phyloP scores from a whole-genome alignment of 2,329 filamentous ascomycete species.

The Immersiporthe knoxdaviesiana region DNA sequence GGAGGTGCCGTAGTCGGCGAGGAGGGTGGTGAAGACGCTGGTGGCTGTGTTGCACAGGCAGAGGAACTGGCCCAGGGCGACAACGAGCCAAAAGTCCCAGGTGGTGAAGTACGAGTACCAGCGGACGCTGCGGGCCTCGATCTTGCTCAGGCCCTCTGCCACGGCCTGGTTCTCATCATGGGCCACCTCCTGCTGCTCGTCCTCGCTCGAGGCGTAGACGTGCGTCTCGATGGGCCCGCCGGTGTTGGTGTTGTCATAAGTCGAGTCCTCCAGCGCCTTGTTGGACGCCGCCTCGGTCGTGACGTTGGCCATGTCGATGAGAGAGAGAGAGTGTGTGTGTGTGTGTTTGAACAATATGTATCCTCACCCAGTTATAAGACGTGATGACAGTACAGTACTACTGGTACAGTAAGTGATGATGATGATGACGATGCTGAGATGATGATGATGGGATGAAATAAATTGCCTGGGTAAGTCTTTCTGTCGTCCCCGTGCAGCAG shows the following conservation, averaged over 20 bases:
- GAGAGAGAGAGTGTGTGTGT: background rate
- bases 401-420: background rate
- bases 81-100: slow-evolving; percentile 83
- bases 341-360: background rate
- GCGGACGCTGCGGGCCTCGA: slow-evolving; percentile 56
- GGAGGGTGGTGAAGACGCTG: slow-evolving; percentile 84
- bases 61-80: slow-evolving; percentile 80
- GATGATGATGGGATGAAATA: background rate
- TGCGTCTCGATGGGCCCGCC: slow-evolving; percentile 35
- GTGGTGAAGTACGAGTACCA: slow-evolving; percentile 81
- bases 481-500: slow-evolving; percentile 56
- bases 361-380: background rate
- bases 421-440: background rate
- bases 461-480: slow-evolving; percentile 53
- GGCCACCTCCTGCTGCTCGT: slow-evolving; percentile 24
- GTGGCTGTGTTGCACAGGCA: slow-evolving; percentile 90
- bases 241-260: slow-evolving; percentile 32
- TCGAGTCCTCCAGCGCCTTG: slow-evolving; percentile 38
- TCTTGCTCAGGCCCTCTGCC: slow-evolving; percentile 54
- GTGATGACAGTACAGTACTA: background rate
- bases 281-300: slow-evolving; percentile 25
- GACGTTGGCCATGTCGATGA: slow-evolving; percentile 24
- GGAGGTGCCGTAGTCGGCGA: slow-evolving; percentile 67
- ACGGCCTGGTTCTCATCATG: slow-evolving; percentile 45
- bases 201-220: slow-evolving; percentile 29